These are phyloP conservation scores for Diplodia scrobiculata DNA, from an alignment of 2,329 filamentous ascomycete genomes.

Conservation along the genomic window DNA sequence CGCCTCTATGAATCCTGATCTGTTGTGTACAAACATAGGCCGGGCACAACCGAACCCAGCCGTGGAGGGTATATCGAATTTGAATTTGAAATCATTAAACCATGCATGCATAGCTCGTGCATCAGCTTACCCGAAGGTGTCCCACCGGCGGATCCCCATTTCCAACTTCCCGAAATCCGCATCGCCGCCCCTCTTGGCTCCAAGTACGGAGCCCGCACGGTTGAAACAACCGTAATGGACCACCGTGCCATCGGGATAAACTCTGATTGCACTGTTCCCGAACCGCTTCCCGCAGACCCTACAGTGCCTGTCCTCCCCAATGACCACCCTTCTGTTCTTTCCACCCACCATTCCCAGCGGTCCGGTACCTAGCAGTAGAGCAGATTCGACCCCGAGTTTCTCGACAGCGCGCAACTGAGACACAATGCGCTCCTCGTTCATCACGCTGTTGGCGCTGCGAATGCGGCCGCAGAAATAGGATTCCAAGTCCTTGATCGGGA, in stretches of 20 bases:
- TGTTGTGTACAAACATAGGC: not conserved
- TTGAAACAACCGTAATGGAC: constrained; percentile 53
- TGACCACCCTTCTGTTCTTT: constrained; percentile 69
- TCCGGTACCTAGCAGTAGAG: constrained; percentile 73
- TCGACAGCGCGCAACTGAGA: constrained; percentile 75
- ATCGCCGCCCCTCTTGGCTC: not conserved
- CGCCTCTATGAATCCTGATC: not conserved
- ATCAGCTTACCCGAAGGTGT: constrained; percentile 10
- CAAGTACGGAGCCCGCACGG: not conserved
- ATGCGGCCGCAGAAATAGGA: constrained; percentile 92
- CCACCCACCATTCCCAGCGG: constrained; percentile 59
- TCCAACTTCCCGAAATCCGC: not conserved
- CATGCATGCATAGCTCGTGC: not conserved
- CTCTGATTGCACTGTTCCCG: constrained; percentile 85
- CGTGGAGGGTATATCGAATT: constrained; percentile 4
- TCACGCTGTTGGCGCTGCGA: constrained; percentile 76
- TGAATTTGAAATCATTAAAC: not conserved
- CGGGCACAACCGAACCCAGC: not conserved
- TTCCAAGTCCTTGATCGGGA: constrained; percentile 78
- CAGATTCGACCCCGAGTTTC: constrained; percentile 73
- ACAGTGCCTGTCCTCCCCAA: constrained; percentile 86
- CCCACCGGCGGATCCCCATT: constrained; percentile 17
- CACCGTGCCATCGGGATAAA: constrained; percentile 69
- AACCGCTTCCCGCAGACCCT: constrained; percentile 91
- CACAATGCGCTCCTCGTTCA: constrained; percentile 79